Percentiles rank a stretch among this genome's conserved stretches.
Conservation (phyloP, 2,329 filamentous ascomycete genomes). For the Aureobasidium sp. region DNA sequence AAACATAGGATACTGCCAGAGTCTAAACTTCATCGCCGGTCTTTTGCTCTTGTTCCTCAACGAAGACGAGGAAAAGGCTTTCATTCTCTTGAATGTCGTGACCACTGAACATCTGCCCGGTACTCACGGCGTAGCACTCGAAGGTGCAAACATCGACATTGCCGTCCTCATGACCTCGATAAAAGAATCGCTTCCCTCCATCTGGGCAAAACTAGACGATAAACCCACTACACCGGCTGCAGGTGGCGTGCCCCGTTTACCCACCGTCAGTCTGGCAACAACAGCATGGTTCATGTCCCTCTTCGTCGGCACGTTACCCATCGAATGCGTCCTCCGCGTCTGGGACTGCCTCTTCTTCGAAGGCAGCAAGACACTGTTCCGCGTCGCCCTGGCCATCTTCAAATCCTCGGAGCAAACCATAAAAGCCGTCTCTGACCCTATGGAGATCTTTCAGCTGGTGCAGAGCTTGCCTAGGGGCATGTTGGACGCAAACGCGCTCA, state of each 20-base stretch:
- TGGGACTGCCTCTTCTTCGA: constrained; percentile 98
- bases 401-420: constrained; percentile 80
- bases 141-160: constrained; percentile 88
- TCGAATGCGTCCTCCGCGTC: constrained; percentile 83
- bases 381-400: constrained; percentile 84
- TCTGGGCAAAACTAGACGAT: constrained; percentile 86
- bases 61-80: constrained; percentile 78
- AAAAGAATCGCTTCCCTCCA: constrained; percentile 69
- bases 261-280: constrained; percentile 85
- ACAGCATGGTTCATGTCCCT: constrained; percentile 98
- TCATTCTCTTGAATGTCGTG: constrained; percentile 89
- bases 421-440: constrained; percentile 70
- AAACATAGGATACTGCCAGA: constrained; percentile 89
- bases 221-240: constrained; percentile 41
- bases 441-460: constrained; percentile 94
- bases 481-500: constrained; percentile 71
- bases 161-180: constrained; percentile 86
- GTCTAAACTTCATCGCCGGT: constrained; percentile 88
- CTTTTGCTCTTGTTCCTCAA: constrained; percentile 78
- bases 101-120: constrained; percentile 82
- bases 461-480: constrained; percentile 77
- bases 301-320: constrained; percentile 86
- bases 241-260: constrained; percentile 50
- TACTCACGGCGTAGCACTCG: constrained; percentile 83
- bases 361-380: constrained; percentile 87